Evolutionary conservation across 805 yeast genomes (phyloP), one percentile per base, ranked within the genome.

Genomic region (Tetrapisispora taiwanensis): DNA sequence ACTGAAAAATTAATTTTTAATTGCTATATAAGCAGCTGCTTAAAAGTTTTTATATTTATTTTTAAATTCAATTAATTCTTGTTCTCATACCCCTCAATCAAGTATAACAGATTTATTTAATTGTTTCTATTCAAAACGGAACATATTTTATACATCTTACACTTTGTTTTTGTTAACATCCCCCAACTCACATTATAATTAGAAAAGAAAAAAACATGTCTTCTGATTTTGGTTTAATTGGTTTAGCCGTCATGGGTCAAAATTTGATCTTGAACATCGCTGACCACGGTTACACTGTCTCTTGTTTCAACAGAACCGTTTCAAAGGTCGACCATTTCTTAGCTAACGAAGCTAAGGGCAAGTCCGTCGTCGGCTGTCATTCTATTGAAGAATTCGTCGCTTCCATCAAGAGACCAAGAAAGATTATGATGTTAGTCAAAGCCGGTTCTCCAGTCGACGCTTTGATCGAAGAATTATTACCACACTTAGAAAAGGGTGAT

Each of bases 201-300:
- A 37, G 26, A 27, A 13, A 27, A 15, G 46, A 13, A 38, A n/a
- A n/a, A n/a, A n/a, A n/a, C n/a, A 52, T 52, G 50, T 48, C 49
- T n/a, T 49, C 90, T 76, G 98, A 90, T 81, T 81, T 90, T 70
- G 98, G 97, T 71, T 85, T 90, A 69, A 89, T 92, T 65, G 98
- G 98, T 68, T 79, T 90, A 78, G 98, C 98, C 83, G 98, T 90
- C 58, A 90, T 90, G 98, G 98, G 98, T 72, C 95, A 85, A 77
- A 90, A 90, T 79, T 75, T 90, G 78, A 87, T 90, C 68, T 78
- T 90, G 56, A 90, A 90, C 72, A 95, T 94, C 63, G 98, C 98
- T 58, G 98, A 90, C 77, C 95, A 90, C 74, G 97, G 97, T 48
- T 90, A 78, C 77, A 87, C 95, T 54, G 97, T 92, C 60, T 95